Conservation (phyloP, 2,329 filamentous ascomycete genomes). For the Diaporthe sp. region DNA sequence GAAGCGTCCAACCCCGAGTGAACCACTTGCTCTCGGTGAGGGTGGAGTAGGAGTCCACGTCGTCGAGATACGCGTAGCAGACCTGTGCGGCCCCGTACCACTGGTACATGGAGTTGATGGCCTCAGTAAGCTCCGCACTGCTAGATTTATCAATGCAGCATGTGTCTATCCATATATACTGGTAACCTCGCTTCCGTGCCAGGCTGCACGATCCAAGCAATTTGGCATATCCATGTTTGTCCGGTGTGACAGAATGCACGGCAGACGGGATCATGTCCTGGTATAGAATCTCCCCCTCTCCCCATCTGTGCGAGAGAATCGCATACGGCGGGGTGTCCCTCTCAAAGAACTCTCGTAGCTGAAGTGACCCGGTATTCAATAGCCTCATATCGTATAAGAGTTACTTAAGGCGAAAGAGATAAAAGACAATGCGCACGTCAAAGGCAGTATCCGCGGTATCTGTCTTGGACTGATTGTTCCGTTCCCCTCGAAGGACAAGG, state of each 20-base stretch:
- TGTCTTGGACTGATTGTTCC: fast-evolving
- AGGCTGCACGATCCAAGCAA: not conserved
- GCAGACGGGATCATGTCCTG: not conserved
- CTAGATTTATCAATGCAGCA: constrained; percentile 19
- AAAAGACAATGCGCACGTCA: not conserved
- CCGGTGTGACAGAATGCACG: no score
- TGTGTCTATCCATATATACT: constrained; percentile 21
- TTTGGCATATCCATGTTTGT: not conserved
- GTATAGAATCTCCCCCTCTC: not conserved
- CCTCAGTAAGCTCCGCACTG: not conserved
- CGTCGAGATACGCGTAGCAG: not conserved
- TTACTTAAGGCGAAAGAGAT: fast-evolving
- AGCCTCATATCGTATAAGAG: not conserved
- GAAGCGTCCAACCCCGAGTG: not conserved
- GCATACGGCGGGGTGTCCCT: not conserved
- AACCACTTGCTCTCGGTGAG: not conserved
- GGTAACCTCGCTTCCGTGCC: not conserved
- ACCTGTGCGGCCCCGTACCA: not conserved
- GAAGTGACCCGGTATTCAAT: not conserved
- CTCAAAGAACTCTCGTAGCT: not conserved
- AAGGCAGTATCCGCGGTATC: not conserved
- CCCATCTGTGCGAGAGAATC: constrained; percentile 17
- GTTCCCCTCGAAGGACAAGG: no score
- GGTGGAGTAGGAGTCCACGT: not conserved
- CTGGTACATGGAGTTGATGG: not conserved